A percentile compares a stretch with the other conserved stretches of the same genome.
Conservation (phyloP, 148 eudicot species). For the Fagopyrum homotropicum region DNA sequence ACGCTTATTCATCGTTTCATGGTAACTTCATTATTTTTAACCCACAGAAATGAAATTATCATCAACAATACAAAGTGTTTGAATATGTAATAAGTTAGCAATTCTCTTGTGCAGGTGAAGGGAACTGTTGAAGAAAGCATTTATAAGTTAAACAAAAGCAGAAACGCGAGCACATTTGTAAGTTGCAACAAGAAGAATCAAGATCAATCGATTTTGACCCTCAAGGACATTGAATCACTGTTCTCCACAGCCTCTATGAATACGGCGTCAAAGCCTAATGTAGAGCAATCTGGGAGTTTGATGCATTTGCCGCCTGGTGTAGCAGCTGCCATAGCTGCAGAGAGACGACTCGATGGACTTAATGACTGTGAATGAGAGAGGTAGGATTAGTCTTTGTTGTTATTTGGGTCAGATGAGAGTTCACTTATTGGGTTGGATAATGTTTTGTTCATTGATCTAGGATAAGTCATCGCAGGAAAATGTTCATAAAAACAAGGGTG, state of each 20-base stretch:
- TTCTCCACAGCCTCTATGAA: slow-evolving; percentile 26
- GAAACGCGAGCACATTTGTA: slow-evolving; percentile 47
- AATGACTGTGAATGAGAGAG: background rate
- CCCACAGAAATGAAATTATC: too few relatives aligned
- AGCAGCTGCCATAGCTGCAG: slow-evolving; percentile 89
- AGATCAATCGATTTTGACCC: slow-evolving; percentile 75
- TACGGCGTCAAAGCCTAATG: slow-evolving; percentile 11
- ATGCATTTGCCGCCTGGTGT: slow-evolving; percentile 68
- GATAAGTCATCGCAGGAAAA: background rate
- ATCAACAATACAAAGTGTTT: background rate
- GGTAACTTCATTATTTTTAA: slow-evolving; percentile 29
- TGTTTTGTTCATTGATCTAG: background rate
- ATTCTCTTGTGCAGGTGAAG: slow-evolving; percentile 49
- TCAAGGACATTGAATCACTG: slow-evolving; percentile 73
- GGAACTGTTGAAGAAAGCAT: slow-evolving; percentile 93
- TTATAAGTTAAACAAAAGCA: slow-evolving; percentile 64
- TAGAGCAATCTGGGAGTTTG: slow-evolving; percentile 36
- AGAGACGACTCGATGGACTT: slow-evolving; percentile 46
- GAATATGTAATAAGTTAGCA: background rate
- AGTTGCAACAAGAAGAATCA: slow-evolving; percentile 80
- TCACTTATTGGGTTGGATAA: background rate
- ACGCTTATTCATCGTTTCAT: slow-evolving; percentile 87
- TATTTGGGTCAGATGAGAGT: background rate
- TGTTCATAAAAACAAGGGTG: too few relatives aligned
- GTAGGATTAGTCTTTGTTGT: too few relatives aligned